Evolutionary conservation across 805 yeast genomes (phyloP).

Genomic region (Myxozyma geophila): DNA sequence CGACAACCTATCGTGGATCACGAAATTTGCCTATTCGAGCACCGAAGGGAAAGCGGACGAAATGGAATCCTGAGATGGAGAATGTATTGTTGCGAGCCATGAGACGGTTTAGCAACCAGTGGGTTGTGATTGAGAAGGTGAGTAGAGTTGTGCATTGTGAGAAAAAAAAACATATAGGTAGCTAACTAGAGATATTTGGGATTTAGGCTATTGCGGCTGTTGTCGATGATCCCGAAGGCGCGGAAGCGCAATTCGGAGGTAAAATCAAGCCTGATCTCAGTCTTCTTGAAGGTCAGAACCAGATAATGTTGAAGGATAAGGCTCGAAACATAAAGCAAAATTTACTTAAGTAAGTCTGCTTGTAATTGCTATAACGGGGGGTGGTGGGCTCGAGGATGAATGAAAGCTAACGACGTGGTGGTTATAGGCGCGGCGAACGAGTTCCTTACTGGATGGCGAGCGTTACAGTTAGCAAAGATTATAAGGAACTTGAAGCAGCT

Average conservation of each 20-base stretch:
- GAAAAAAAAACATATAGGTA: not conserved
- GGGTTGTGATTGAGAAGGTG: constrained; percentile 21
- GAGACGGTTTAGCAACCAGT: constrained; percentile 1
- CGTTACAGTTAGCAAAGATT: too few relatives aligned
- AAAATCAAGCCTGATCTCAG: not conserved
- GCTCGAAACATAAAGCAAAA: constrained; percentile 31
- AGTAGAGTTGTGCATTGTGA: not conserved
- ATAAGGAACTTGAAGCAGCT: too few relatives aligned
- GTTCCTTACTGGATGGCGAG: too few relatives aligned
- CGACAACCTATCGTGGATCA: not conserved
- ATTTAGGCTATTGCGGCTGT: constrained; percentile 6
- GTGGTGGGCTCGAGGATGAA: too few relatives aligned
- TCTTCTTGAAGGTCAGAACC: constrained; percentile 24
- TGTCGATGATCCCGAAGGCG: not conserved
- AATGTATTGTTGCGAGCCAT: constrained; percentile 15
- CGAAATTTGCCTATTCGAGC: not conserved
- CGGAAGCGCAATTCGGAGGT: not conserved
- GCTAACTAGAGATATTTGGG: not conserved
- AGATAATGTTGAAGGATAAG: constrained; percentile 31
- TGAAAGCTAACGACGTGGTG: too few relatives aligned
- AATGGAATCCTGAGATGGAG: constrained; percentile 30
- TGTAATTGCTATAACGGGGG: not conserved
- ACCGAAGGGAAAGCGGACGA: not conserved
- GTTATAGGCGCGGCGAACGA: too few relatives aligned
- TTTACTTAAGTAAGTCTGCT: constrained; percentile 14